phyloP scores from a whole-genome alignment of 1,139 yeast genomes.

The Torulaspora pretoriensis region DNA sequence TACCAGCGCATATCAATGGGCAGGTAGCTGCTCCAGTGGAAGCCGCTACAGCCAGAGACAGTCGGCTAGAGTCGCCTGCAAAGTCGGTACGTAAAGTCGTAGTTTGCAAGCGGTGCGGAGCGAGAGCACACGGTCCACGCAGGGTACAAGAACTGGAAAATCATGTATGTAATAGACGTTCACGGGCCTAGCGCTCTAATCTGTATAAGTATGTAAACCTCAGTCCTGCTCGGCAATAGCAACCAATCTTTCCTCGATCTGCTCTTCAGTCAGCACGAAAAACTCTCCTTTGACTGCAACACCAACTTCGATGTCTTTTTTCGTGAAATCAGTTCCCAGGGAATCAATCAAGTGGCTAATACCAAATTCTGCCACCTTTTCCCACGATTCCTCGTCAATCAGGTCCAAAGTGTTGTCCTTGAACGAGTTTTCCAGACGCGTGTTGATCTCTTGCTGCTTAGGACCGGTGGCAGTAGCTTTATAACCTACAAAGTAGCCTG shows the following conservation, averaged over 20 bases:
- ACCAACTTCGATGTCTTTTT: constrained; percentile 89
- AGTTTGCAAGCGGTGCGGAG: constrained; percentile 25
- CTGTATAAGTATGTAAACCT: constrained; percentile 10
- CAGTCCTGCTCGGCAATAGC: constrained; percentile 95
- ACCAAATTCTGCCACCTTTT: constrained; percentile 82
- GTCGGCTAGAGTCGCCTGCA: neutral
- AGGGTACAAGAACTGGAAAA: constrained; percentile 22
- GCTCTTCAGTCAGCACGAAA: constrained; percentile 69
- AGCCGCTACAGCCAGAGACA: neutral
- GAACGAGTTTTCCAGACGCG: constrained; percentile 85
- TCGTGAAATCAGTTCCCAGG: constrained; percentile 87
- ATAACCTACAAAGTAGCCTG: constrained; percentile 89
- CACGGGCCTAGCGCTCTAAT: constrained; percentile 2
- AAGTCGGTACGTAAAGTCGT: constrained; percentile 22
- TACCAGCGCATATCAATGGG: constrained; percentile 6
- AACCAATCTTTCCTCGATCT: constrained; percentile 88
- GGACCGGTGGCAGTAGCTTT: constrained; percentile 96
- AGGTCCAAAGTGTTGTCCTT: constrained; percentile 40
- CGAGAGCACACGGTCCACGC: constrained; percentile 25
- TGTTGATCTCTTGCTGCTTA: constrained; percentile 92
- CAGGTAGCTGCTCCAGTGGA: neutral
- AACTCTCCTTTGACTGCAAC: constrained; percentile 70
- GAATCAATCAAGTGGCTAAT: constrained; percentile 81
- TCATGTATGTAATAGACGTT: constrained; percentile 19
- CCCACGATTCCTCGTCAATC: constrained; percentile 71